phyloP scores from a whole-genome alignment of 257 asterid genomes.

The Solanum corneliomulleri region DNA sequence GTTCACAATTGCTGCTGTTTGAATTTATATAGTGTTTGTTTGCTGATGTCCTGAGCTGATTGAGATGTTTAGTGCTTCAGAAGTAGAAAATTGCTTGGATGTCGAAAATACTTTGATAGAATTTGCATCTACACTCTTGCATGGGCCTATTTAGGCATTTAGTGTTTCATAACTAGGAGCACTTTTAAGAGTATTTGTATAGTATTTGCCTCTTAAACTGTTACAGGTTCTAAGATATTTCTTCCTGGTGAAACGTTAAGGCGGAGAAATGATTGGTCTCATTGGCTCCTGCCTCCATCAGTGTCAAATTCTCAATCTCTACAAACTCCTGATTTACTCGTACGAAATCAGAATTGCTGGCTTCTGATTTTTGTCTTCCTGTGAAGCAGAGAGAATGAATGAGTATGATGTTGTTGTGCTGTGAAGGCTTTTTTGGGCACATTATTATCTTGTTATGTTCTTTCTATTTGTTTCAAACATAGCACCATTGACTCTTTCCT shows the following conservation, averaged over 20 bases:
- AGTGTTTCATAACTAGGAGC: not conserved
- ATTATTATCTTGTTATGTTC: not conserved
- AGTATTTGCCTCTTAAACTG: not conserved
- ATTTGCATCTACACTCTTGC: not conserved
- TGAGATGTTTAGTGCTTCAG: not conserved
- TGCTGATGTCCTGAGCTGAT: not conserved
- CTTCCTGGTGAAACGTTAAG: slow-evolving; percentile 34
- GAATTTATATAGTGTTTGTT: not conserved
- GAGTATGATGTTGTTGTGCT: not conserved
- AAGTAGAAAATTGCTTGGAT: not conserved
- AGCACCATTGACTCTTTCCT: not conserved
- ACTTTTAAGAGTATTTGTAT: not conserved
- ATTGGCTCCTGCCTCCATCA: slow-evolving; percentile 43
- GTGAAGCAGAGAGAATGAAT: not conserved
- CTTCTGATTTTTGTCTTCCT: not conserved
- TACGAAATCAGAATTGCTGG: slow-evolving; percentile 1
- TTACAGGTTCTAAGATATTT: not conserved
- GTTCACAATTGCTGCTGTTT: not conserved
- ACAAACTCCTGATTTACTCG: slow-evolving; percentile 19
- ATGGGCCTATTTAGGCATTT: not conserved
- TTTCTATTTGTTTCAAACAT: not conserved
- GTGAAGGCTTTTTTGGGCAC: not conserved
- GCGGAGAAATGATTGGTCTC: slow-evolving; percentile 44
- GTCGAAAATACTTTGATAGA: not conserved
- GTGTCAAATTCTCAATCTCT: slow-evolving; percentile 27